Evolutionary conservation across 805 yeast genomes (phyloP).

Genomic region (Ogataea saltuana): DNA sequence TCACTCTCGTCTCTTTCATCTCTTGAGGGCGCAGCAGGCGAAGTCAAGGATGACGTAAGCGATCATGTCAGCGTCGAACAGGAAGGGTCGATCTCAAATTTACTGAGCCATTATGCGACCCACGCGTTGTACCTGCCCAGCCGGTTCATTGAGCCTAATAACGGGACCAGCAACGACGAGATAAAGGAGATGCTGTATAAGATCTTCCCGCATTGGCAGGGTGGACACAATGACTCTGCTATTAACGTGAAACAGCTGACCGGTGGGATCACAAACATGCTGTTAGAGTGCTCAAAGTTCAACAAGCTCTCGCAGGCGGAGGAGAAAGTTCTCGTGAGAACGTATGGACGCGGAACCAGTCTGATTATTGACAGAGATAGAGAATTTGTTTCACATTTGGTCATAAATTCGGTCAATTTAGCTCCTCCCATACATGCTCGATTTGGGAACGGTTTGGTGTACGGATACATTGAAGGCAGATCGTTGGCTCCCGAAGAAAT

Average conservation of each 20-base stretch:
- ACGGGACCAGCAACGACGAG: slow-evolving; percentile 37
- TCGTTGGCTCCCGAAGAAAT: slow-evolving; percentile 59
- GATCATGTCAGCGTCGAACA: background rate
- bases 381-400: slow-evolving; percentile 69
- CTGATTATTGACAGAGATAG: slow-evolving; percentile 72
- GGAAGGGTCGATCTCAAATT: slow-evolving; percentile 14
- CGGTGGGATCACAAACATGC: slow-evolving; percentile 67
- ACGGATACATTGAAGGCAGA: slow-evolving; percentile 67
- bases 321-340: slow-evolving; percentile 57
- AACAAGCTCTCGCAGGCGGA: slow-evolving; percentile 11
- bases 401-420: slow-evolving; percentile 55
- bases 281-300: slow-evolving; percentile 44
- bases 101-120: slow-evolving; percentile 38
- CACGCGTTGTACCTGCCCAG: slow-evolving; percentile 54
- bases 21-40: background rate
- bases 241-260: slow-evolving; percentile 48
- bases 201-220: slow-evolving; percentile 44
- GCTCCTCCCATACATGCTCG: slow-evolving; percentile 72
- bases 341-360: slow-evolving; percentile 74
- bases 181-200: slow-evolving; percentile 41
- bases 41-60: slow-evolving; percentile 6
- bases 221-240: slow-evolving; percentile 16
- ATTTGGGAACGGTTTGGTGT: slow-evolving; percentile 70
- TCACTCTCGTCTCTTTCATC: slow-evolving; percentile 13
- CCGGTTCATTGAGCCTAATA: slow-evolving; percentile 38